Evolutionary conservation across 2,329 filamentous ascomycete species (phyloP).

Genomic region (Fusarium globosum): DNA sequence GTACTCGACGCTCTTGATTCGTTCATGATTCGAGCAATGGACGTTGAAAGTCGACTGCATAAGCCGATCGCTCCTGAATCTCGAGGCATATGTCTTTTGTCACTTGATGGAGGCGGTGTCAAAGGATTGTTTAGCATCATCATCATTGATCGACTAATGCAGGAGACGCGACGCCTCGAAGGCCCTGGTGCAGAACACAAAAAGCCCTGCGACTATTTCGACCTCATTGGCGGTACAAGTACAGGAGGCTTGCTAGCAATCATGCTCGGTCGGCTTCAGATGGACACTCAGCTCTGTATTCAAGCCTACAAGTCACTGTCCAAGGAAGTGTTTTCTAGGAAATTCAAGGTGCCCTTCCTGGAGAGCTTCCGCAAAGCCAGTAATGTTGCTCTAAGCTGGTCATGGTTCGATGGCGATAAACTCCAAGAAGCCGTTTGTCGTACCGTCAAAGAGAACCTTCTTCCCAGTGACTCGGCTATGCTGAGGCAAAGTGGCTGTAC

Average conservation of each 20-base stretch:
- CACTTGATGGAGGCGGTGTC: background rate
- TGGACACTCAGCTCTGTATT: background rate
- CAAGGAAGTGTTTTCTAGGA: background rate
- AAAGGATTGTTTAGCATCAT: background rate
- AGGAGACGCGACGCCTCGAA: background rate
- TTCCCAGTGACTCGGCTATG: background rate
- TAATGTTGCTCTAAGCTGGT: background rate
- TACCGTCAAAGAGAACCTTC: background rate
- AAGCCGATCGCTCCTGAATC: background rate
- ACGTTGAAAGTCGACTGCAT: background rate
- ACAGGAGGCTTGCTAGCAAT: background rate
- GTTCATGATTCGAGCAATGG: background rate
- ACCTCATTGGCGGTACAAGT: background rate
- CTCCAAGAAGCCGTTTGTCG: background rate
- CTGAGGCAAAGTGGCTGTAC: background rate
- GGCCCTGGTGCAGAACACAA: background rate
- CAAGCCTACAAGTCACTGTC: background rate
- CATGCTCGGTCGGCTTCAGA: background rate
- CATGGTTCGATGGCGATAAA: background rate
- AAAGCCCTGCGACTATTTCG: background rate
- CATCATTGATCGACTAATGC: background rate
- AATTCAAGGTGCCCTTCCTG: background rate
- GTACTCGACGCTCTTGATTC: background rate
- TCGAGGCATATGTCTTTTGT: background rate
- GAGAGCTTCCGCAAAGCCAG: background rate